A percentile compares a stretch with the other conserved stretches of the same genome.
phyloP scores from a whole-genome alignment of 345 rosid species.

The Moricandia arvensis region DNA sequence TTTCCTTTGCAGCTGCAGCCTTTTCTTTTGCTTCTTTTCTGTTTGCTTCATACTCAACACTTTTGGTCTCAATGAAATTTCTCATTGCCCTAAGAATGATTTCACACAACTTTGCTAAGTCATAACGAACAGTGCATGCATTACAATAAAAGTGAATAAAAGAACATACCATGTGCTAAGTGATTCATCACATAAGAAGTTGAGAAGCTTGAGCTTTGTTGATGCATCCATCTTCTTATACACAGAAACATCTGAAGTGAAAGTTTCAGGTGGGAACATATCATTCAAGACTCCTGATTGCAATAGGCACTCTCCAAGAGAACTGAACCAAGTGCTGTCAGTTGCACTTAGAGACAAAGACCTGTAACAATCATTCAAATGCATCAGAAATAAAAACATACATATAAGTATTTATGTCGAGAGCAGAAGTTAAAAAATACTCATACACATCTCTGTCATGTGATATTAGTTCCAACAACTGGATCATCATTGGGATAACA shows the following conservation, averaged over 20 bases:
- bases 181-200: conserved; percentile 55
- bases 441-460: conserved; percentile 55
- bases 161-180: conserved; percentile 39
- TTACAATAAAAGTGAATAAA: not conserved
- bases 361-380: conserved; percentile 34
- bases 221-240: conserved; percentile 38
- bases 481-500: conserved; percentile 52
- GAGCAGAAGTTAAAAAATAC: not conserved
- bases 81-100: conserved; percentile 2
- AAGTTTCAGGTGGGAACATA: conserved; percentile 28
- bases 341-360: conserved; percentile 46
- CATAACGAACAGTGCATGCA: not conserved
- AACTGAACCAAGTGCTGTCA: conserved; percentile 52
- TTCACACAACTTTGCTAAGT: not conserved
- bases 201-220: conserved; percentile 46
- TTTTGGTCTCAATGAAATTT: conserved; percentile 23
- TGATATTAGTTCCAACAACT: conserved; percentile 52
- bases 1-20: conserved; percentile 54
- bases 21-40: conserved; percentile 4
- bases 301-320: conserved; percentile 43
- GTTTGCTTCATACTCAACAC: conserved; percentile 18
- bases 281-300: conserved; percentile 35
- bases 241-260: conserved; percentile 35
- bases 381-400: not conserved
- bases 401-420: not conserved